Evolutionary conservation across 1,284 basidiomycete species (phyloP), one percentile per base, ranked within the genome.

Genomic region (Prillingera fragicola): DNA sequence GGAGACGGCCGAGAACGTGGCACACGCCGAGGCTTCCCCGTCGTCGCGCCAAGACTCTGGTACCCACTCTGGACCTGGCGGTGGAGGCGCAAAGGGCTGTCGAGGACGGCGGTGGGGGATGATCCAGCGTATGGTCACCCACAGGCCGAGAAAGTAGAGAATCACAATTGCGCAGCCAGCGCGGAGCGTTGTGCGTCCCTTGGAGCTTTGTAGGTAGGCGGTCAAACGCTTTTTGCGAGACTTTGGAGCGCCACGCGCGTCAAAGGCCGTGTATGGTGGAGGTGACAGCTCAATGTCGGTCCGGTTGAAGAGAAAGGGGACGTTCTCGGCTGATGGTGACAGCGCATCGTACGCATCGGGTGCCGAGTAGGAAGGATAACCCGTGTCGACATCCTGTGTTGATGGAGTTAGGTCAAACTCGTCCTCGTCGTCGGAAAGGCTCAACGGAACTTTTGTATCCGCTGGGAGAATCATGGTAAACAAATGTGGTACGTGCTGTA

Each of bases 401-500:
- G 43, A 29, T 19, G 48, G 43, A 6, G 38, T 21, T 22, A 43
- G 32, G 17, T 40, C 48, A 27, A 45, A 52, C 36, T 55, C 54
- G 38, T 41, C 35, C 29, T 51, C 52, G 43, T 52, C 45, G 34
- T 52, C 54, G 2, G 54, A 52, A 9, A 31, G 23, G 9, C n/a
- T n/a, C 5, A 45, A 29, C 10, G 54, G 50, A 9, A 21, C 46
- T 28, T 55, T 55, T 22, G 46, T 52, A 33, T 55, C 54, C 32
- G 47, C 44, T 5, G 54, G 54, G 14, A 55, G 40, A 25, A 55
- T 55, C 54, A 55, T 55, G 22, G 15, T 33, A n/a, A 27, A 22
- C 23, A 27, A 28, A n/a, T n/a, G n/a, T n/a, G n/a, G n/a, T n/a
- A n/a, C n/a, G n/a, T n/a, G n/a, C n/a, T n/a, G n/a, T n/a, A n/a